These are phyloP conservation scores for Didymella arachidicola DNA, from an alignment of 2,329 filamentous ascomycete species.

Conservation along the genomic window DNA sequence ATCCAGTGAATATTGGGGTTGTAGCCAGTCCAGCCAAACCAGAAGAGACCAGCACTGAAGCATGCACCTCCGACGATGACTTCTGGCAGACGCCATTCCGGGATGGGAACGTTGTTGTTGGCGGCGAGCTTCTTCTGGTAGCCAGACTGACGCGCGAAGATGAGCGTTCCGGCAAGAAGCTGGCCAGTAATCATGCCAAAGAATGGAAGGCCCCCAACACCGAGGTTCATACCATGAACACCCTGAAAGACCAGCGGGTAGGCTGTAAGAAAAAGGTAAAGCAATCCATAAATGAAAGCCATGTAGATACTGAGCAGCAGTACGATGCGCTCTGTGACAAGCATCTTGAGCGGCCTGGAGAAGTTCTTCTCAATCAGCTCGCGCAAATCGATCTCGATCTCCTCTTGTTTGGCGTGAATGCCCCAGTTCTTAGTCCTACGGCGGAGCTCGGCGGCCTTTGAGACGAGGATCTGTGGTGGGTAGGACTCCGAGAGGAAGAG, in stretches of 20 bases:
- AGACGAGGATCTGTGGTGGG: conserved; percentile 64
- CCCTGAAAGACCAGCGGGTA: conserved; percentile 81
- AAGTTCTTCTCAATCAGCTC: conserved; percentile 64
- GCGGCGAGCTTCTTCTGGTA: conserved; percentile 65
- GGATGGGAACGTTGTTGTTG: conserved; percentile 60
- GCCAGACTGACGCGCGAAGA: conserved; percentile 70
- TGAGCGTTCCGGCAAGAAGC: conserved; percentile 69
- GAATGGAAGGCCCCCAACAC: conserved; percentile 79
- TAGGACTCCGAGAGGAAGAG: conserved; percentile 66
- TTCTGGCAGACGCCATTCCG: conserved; percentile 65
- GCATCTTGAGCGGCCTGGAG: conserved; percentile 58
- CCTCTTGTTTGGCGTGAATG: conserved; percentile 66
- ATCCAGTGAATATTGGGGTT: conserved; percentile 54
- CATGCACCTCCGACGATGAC: conserved; percentile 61
- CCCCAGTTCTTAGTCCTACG: conserved; percentile 67
- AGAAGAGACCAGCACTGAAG: conserved; percentile 52
- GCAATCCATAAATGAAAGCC: conserved; percentile 65
- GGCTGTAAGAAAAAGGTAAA: conserved; percentile 86
- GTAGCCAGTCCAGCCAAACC: conserved; percentile 55
- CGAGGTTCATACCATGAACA: conserved; percentile 74
- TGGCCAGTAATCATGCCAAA: conserved; percentile 84
- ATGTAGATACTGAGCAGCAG: conserved; percentile 47
- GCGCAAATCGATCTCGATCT: conserved; percentile 60
- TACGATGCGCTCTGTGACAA: conserved; percentile 59
- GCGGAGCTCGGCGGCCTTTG: conserved; percentile 63